Conservation (phyloP, 1,284 basidiomycete species). For the Heterobasidion occidentale region DNA sequence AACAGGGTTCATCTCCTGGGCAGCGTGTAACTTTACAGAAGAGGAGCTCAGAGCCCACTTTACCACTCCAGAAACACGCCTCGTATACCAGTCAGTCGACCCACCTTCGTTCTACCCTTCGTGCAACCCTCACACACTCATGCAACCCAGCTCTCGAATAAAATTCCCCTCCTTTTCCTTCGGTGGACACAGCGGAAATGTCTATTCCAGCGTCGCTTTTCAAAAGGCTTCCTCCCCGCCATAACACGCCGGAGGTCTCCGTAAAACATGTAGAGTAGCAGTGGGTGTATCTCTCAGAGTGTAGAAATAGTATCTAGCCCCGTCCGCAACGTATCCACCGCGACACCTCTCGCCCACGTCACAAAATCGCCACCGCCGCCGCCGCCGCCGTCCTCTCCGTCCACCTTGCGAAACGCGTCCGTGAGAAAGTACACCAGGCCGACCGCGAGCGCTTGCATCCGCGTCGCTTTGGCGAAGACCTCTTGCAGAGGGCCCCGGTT, state of each 20-base stretch:
- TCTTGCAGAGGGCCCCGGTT: slow-evolving; percentile 62
- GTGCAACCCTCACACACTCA: neutral
- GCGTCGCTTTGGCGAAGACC: slow-evolving; percentile 62
- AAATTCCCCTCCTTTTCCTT: slow-evolving; percentile 67
- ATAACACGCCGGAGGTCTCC: neutral
- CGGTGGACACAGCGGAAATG: slow-evolving; percentile 69
- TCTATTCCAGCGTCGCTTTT: slow-evolving; percentile 70
- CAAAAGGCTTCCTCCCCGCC: slow-evolving; percentile 27
- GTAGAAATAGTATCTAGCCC: slow-evolving; percentile 48
- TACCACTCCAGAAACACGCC: slow-evolving; percentile 34
- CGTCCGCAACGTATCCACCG: slow-evolving; percentile 57
- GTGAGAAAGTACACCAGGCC: slow-evolving; percentile 66
- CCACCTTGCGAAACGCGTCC: slow-evolving; percentile 32
- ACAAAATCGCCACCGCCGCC: slow-evolving; percentile 41
- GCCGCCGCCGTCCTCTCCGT: slow-evolving; percentile 14
- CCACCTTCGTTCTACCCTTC: neutral
- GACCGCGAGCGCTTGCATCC: slow-evolving; percentile 51
- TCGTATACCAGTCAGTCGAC: slow-evolving; percentile 54
- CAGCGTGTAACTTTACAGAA: slow-evolving; percentile 88
- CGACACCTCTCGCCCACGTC: slow-evolving; percentile 57
- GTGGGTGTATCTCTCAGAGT: slow-evolving; percentile 16
- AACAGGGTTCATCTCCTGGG: neutral
- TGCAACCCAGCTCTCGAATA: slow-evolving; percentile 50
- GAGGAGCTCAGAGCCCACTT: slow-evolving; percentile 67
- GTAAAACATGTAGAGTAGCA: neutral